phyloP scores from a whole-genome alignment of 2,329 filamentous ascomycete genomes.

The Sporothrix schenckii region DNA sequence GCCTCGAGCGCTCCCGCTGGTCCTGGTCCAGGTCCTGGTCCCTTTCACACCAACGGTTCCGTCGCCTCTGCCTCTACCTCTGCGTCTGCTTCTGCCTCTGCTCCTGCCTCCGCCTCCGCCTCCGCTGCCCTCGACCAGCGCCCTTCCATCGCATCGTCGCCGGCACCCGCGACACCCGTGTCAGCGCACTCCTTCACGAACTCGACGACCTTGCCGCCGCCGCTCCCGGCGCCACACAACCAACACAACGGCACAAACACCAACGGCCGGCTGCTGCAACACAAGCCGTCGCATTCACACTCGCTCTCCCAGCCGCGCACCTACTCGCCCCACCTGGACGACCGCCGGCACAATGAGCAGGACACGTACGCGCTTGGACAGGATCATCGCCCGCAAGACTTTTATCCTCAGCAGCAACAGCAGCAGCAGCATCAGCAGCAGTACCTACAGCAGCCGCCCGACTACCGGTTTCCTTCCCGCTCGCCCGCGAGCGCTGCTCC shows the following conservation, averaged over 20 bases:
- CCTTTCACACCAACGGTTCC: neutral
- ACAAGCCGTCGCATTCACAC: constrained; percentile 18
- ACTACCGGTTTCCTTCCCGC: constrained; percentile 5
- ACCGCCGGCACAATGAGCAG: constrained; percentile 61
- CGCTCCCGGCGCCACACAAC: constrained; percentile 18
- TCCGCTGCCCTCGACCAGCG: neutral
- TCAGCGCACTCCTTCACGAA: constrained; percentile 27
- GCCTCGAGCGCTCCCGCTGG: constrained; percentile 22
- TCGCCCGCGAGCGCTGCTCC: constrained; percentile 14
- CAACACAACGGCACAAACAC: constrained; percentile 34
- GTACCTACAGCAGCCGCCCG: neutral
- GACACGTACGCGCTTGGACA: constrained; percentile 59
- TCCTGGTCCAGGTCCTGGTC: neutral
- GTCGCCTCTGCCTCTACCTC: neutral
- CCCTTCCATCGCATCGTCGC: constrained; percentile 16
- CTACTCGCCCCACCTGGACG: constrained; percentile 44
- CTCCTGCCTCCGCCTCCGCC: neutral
- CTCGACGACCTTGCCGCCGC: constrained; percentile 24
- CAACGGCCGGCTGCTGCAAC: constrained; percentile 32
- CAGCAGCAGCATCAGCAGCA: constrained; percentile 25
- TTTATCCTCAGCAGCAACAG: constrained; percentile 31
- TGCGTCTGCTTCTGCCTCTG: neutral
- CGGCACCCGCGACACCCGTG: constrained; percentile 26
- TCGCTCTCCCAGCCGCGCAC: constrained; percentile 24
- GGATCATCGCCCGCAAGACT: constrained; percentile 47